phyloP scores from a whole-genome alignment of 352 stramenopile species.

The Pythium sp. region DNA sequence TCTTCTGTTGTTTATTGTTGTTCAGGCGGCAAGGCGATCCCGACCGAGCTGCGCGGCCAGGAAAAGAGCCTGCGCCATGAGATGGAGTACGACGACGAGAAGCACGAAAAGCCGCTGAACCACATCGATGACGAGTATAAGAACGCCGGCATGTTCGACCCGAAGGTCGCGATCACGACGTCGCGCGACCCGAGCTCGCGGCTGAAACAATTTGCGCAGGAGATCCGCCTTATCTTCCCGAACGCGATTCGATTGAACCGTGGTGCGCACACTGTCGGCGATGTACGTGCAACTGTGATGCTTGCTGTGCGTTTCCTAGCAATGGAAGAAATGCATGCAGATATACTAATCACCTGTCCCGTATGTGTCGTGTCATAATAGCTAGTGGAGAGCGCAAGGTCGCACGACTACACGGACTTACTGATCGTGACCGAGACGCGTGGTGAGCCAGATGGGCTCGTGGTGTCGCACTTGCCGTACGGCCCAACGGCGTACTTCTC shows the following conservation, averaged over 20 bases:
- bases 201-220: slow-evolving; percentile 99
- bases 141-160: slow-evolving; percentile 95
- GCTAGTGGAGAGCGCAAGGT: slow-evolving; percentile 95
- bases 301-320: background rate
- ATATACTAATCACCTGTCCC: background rate
- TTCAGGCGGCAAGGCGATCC: slow-evolving; percentile 92
- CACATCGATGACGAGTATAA: slow-evolving; percentile 99
- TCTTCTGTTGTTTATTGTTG: background rate
- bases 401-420: slow-evolving; percentile 98
- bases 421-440: slow-evolving; percentile 98
- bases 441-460: slow-evolving; percentile 97
- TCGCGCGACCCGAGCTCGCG: slow-evolving; percentile 95
- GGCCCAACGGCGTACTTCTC: slow-evolving; percentile 99
- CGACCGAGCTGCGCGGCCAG: slow-evolving; percentile 95
- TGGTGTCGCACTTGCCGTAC: slow-evolving; percentile 98
- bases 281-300: slow-evolving; percentile 37
- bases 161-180: slow-evolving; percentile 98
- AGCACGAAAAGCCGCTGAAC: slow-evolving; percentile 83
- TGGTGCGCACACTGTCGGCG: slow-evolving; percentile 92
- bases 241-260: slow-evolving; percentile 98
- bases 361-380: slow-evolving; percentile 43
- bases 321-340: background rate
- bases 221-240: slow-evolving; percentile 98
- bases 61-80: slow-evolving; percentile 92
- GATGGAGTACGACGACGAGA: slow-evolving; percentile 90